Evolutionary conservation across 768 basidiomycete genomes (phyloP).

Genomic region (Kwoniella sp.): DNA sequence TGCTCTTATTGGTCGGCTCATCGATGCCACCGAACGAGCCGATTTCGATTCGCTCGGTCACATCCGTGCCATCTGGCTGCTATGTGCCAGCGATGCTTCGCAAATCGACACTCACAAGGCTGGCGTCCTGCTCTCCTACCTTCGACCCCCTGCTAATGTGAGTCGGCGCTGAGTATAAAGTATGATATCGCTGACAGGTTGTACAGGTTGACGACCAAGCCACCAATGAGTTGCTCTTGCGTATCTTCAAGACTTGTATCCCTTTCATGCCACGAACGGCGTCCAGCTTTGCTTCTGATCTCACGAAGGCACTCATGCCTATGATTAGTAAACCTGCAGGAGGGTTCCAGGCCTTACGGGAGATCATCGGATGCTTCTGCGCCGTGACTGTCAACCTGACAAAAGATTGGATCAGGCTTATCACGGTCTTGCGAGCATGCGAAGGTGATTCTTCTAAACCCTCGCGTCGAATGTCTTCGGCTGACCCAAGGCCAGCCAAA

Average conservation of each 20-base stretch:
- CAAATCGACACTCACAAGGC: slow-evolving; percentile 80
- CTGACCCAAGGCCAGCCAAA: slow-evolving; percentile 13
- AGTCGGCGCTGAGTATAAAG: neutral
- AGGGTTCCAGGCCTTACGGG: slow-evolving; percentile 69
- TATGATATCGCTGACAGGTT: neutral
- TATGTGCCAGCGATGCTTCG: slow-evolving; percentile 54
- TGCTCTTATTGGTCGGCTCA: slow-evolving; percentile 76
- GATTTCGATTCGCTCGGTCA: slow-evolving; percentile 54
- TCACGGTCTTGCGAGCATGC: slow-evolving; percentile 78
- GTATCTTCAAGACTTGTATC: slow-evolving; percentile 78
- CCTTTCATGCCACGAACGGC: slow-evolving; percentile 87
- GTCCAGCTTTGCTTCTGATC: slow-evolving; percentile 76
- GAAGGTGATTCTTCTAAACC: slow-evolving; percentile 57
- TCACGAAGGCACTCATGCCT: slow-evolving; percentile 74
- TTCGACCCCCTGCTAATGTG: slow-evolving; percentile 50
- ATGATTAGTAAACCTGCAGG: slow-evolving; percentile 84
- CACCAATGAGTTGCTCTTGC: slow-evolving; percentile 78
- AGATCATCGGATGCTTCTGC: slow-evolving; percentile 88
- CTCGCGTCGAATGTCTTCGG: neutral
- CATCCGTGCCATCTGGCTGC: slow-evolving; percentile 32
- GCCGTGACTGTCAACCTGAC: slow-evolving; percentile 77
- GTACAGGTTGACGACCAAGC: slow-evolving; percentile 72
- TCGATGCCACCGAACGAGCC: slow-evolving; percentile 69
- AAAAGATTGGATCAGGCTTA: slow-evolving; percentile 72
- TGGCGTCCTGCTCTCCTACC: slow-evolving; percentile 78